Evolutionary conservation across 257 asterid species (phyloP), one percentile per base, ranked within the genome.

Genomic region (Gentiana dahurica): DNA sequence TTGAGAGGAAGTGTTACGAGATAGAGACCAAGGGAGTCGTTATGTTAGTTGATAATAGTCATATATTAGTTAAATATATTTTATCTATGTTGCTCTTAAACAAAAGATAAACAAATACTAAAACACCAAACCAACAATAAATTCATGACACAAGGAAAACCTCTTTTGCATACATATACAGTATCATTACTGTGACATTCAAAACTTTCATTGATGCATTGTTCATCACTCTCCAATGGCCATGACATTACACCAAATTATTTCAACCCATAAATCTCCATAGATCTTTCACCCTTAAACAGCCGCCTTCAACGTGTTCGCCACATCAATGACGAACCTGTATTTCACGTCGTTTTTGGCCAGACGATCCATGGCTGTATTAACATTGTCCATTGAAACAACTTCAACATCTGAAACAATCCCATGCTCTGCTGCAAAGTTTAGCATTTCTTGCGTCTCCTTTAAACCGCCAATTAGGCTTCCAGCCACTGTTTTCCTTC

Each of bases 381-480:
- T 66, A 8, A 74, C 44, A 2, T 66, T 62, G 8, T 66, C 63
- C 51, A 69, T 66, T 8, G 65, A 53, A 49, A 74, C 44, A 2
- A 74, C 56, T 53, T 74, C 79, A 36, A 74, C 54, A 49, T 70
- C 73, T 4, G 76, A 70, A 24, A 63, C 59, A 7, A 70, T 60
- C 39, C 57, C 57, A 46, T 72, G 63, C 51, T 72, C 45, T 4
- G 73, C 70, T 0, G 77, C 69, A 33, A 67, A 67, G 12, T 67
- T 59, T 3, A 72, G 46, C 73, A 72, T 67, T 43, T 72, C 77
- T 71, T 71, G 67, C 0, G 77, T 72, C 70, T 72, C 77, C 50
- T 67, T 63, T 2, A 72, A n/a, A 4, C 77, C 77, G 39, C 77
- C 77, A 51, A 59, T 63, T 35, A 12, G 43, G 38, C 77, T 71